A percentile compares a stretch with the other conserved stretches of the same genome.
Conservation (phyloP, 2,329 filamentous ascomycete genomes). For the Ceratocystis smalleyi region DNA sequence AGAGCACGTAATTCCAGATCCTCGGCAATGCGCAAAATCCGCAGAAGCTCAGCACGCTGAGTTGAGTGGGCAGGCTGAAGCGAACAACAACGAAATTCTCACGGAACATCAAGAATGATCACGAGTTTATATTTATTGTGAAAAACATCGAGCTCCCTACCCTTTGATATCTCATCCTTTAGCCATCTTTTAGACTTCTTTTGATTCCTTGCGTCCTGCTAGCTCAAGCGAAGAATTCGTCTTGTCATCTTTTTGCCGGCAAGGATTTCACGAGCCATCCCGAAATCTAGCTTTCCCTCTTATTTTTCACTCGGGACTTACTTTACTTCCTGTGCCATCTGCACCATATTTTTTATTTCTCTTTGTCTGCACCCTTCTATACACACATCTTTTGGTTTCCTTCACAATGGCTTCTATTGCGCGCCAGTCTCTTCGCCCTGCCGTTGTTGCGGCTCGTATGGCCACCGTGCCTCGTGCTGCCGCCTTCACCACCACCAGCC, state of each 20-base stretch:
- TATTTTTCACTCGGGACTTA: background rate
- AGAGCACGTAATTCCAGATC: constrained; percentile 30
- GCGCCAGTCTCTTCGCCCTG: constrained; percentile 36
- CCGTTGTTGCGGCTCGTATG: constrained; percentile 23
- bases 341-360: constrained; percentile 1
- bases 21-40: constrained; percentile 32
- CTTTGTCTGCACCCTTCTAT: background rate
- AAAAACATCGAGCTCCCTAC: background rate
- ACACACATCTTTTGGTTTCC: background rate
- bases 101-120: background rate
- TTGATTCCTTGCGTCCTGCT: background rate
- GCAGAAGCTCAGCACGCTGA: constrained; percentile 5
- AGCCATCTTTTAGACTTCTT: background rate
- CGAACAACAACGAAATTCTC: background rate
- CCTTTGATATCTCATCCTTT: background rate
- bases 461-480: constrained; percentile 37
- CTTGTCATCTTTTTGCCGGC: background rate
- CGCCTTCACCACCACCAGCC: constrained; percentile 73
- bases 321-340: background rate
- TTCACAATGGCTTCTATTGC: constrained; percentile 40
- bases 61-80: background rate
- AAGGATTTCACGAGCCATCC: constrained; percentile 5
- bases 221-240: background rate
- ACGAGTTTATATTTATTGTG: background rate
- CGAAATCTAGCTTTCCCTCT: background rate